These are phyloP conservation scores for Limnanthes douglasii DNA, from an alignment of 345 rosid species.

Conservation along the genomic window DNA sequence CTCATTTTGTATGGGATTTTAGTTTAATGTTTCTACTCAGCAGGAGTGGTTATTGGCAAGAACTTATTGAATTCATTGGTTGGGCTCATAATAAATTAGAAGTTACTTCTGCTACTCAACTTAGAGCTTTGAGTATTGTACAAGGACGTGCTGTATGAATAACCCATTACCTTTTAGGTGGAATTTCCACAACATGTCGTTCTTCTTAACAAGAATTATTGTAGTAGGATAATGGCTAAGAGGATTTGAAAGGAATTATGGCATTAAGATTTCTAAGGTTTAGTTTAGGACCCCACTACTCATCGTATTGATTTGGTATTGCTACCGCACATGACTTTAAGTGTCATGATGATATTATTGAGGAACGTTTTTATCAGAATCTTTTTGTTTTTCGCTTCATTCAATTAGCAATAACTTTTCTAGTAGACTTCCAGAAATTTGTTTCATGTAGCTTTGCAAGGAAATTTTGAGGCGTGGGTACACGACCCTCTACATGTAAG, in stretches of 20 bases:
- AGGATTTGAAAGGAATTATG: neutral
- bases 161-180: no score
- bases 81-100: neutral
- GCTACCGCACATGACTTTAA: neutral
- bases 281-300: neutral
- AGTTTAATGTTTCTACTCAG: conserved; percentile 1
- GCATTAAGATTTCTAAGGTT: no score
- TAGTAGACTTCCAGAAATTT: no score
- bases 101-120: neutral
- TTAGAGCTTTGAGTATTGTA: neutral
- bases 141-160: neutral
- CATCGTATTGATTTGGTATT: neutral
- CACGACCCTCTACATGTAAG: no score
- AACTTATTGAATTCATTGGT: neutral
- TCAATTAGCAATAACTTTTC: no score
- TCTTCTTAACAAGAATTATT: neutral
- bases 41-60: neutral
- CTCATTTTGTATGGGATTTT: neutral
- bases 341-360: neutral
- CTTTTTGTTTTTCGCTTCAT: no score
- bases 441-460: no score
- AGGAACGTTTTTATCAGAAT: no score
- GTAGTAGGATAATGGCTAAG: neutral
- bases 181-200: neutral
- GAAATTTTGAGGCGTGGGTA: no score